Percentiles rank a stretch among this genome's conserved stretches.
Conservation (phyloP, 1,284 basidiomycete genomes). For the Ceratobasidium sp. region DNA sequence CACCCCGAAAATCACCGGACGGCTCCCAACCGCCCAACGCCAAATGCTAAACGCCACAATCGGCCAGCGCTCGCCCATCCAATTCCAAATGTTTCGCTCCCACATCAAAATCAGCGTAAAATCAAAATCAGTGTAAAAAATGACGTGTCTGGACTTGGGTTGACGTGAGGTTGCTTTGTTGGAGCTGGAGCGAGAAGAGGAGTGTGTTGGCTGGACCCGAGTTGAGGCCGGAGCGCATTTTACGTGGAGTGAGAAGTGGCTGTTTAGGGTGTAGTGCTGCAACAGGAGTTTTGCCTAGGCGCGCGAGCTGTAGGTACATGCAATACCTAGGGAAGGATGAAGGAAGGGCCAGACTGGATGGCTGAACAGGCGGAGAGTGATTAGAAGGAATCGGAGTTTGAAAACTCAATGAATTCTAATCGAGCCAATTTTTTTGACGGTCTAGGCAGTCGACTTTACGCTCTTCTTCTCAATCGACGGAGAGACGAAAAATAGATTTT, state of each 20-base stretch:
- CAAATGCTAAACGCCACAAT: too few relatives aligned
- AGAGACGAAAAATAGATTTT: too few relatives aligned
- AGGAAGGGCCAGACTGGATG: background rate
- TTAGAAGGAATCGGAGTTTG: slow-evolving; percentile 31
- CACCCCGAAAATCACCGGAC: background rate
- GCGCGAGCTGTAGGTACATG: too few relatives aligned
- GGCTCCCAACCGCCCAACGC: background rate
- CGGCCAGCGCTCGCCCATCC: too few relatives aligned
- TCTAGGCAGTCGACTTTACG: too few relatives aligned
- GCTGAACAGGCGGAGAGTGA: background rate
- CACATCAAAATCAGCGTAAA: background rate
- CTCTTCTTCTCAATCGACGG: too few relatives aligned
- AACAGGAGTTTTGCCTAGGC: too few relatives aligned
- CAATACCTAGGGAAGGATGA: too few relatives aligned
- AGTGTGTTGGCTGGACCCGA: background rate
- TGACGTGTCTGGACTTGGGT: background rate
- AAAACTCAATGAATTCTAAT: slow-evolving; percentile 8
- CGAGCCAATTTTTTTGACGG: too few relatives aligned
- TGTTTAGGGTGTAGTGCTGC: background rate
- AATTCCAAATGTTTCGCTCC: background rate
- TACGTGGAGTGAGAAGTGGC: slow-evolving; percentile 7
- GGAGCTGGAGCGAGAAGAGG: too few relatives aligned
- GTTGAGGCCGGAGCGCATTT: background rate
- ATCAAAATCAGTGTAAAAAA: background rate
- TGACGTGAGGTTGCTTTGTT: too few relatives aligned